Conservation (phyloP, 352 stramenopile genomes). For the Phytophthora kernoviae region DNA sequence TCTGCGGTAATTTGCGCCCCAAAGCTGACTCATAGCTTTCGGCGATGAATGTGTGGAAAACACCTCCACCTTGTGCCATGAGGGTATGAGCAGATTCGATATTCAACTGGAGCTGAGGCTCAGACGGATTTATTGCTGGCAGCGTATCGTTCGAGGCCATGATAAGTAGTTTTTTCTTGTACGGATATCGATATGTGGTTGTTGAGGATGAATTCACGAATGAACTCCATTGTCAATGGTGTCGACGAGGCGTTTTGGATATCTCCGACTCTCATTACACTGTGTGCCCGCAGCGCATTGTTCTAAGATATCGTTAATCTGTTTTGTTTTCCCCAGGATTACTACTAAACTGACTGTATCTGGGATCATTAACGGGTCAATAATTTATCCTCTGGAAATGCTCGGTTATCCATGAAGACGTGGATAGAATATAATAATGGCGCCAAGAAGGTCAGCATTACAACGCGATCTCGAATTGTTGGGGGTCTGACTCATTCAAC, state of each 20-base stretch:
- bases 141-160: neutral
- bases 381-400: no score
- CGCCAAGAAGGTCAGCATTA: no score
- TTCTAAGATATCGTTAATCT: no score
- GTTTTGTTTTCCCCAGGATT: no score
- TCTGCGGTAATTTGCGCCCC: conserved; percentile 20
- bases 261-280: no score
- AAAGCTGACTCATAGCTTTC: conserved; percentile 12
- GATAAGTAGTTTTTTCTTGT: neutral
- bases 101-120: neutral
- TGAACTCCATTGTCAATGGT: neutral
- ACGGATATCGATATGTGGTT: neutral
- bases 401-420: no score
- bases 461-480: no score
- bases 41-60: neutral
- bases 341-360: no score
- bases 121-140: neutral
- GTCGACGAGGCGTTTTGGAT: neutral
- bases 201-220: neutral
- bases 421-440: no score
- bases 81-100: neutral
- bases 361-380: no score
- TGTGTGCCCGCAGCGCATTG: no score
- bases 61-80: neutral
- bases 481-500: no score